Conservation (phyloP, 2,329 filamentous ascomycete species). For the Lachnellula subtilissima region DNA sequence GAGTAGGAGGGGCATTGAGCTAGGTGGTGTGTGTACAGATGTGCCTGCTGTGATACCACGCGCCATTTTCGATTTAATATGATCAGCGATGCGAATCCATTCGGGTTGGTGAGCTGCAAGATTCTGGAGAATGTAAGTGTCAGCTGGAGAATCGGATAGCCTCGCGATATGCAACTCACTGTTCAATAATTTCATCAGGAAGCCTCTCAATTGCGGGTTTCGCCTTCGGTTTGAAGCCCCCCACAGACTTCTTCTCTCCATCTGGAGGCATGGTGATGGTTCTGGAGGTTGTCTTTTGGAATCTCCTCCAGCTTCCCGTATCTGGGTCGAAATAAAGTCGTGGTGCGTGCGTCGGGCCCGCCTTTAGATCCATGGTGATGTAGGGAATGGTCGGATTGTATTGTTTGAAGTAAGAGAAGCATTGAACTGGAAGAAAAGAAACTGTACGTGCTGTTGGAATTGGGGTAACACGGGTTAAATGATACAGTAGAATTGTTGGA, state of each 20-base stretch:
- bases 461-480: too few species aligned
- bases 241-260: constrained; percentile 10
- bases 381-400: too few species aligned
- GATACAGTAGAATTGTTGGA: too few species aligned
- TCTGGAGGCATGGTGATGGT: neutral
- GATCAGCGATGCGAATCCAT: constrained; percentile 62
- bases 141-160: constrained; percentile 9
- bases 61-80: constrained; percentile 64
- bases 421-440: too few species aligned
- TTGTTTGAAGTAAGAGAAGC: too few species aligned
- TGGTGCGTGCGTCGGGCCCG: neutral
- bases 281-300: neutral
- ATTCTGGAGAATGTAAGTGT: constrained; percentile 43
- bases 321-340: neutral
- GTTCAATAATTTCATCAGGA: constrained; percentile 65
- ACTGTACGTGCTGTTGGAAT: too few species aligned
- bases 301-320: neutral
- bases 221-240: constrained; percentile 7
- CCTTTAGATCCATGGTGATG: neutral
- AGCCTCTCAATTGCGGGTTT: constrained; percentile 45
- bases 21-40: constrained; percentile 60
- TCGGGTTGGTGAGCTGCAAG: constrained; percentile 53
- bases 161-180: constrained; percentile 44
- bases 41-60: constrained; percentile 55
- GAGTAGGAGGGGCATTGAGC: constrained; percentile 56